Evolutionary conservation across 345 rosid species (phyloP), one percentile per base, ranked within the genome.

Genomic region (Populus euphratica): DNA sequence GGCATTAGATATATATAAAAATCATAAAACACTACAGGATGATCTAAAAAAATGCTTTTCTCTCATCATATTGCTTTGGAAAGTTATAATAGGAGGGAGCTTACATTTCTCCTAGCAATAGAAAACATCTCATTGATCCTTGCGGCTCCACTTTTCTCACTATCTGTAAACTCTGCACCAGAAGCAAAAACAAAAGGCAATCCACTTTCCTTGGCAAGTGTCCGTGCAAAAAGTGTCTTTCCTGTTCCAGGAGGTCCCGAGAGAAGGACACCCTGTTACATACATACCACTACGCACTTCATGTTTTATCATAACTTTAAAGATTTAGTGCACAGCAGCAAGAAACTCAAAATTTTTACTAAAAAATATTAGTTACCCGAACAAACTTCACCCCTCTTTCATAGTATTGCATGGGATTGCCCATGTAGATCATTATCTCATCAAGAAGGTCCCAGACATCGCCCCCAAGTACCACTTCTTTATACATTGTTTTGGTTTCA

Each of bases 171-270:
- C 88, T 95, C 98, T 2, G 98, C 99, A 82, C 97, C 99, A 65
- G 99, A 93, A 76, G 99, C 98, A 87, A 90, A 93, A 78, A 95
- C 95, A 72, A 95, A 93, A 61, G 99, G 98, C 82, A 93, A 78
- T 68, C 99, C 99, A 86, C 99, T 90, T 88, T 91, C 93, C 84
- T 95, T 95, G 43, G 99, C 86, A 76, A 95, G 96, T 66, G 99
- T 90, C 80, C 99, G 86, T 0, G 99, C 99, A 89, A 95, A 95
- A 78, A 93, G 96, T 62, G 99, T 95, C 85, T 95, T 95, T 64
- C 99, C 99, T 12, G 99, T 95, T 81, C 99, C 99, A 77, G 99
- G 99, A 77, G 97, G 99, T 79, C 99, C 99, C 65, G 96, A 90
- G 35, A 95, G 92, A 87, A 95, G 99, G 84, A 95, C 92, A 69